Percentiles rank a stretch among this genome's conserved stretches.
phyloP scores from a whole-genome alignment of 192 early-diverging fungal genomes.

The Coemansia sp. region DNA sequence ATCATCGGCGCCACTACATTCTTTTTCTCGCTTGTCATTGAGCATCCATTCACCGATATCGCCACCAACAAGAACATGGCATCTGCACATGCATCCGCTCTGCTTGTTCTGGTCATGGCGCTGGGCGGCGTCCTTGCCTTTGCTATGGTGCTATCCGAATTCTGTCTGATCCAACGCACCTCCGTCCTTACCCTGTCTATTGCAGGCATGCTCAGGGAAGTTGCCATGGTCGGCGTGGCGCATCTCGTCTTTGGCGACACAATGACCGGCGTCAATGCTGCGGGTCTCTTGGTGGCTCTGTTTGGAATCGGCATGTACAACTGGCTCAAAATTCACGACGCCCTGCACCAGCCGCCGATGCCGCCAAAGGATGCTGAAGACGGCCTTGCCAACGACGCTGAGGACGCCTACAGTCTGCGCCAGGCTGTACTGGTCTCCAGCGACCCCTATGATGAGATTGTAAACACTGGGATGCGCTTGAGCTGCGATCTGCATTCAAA shows the following conservation, averaged over 20 bases:
- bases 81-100: slow-evolving; percentile 8
- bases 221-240: slow-evolving; percentile 75
- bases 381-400: background rate
- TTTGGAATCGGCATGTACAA: slow-evolving; percentile 79
- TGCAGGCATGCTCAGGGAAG: slow-evolving; percentile 85
- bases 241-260: slow-evolving; percentile 78
- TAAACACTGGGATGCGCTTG: slow-evolving; percentile 1
- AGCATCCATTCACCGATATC: slow-evolving; percentile 53
- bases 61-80: slow-evolving; percentile 35
- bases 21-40: slow-evolving; percentile 64
- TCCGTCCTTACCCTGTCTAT: slow-evolving; percentile 88
- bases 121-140: slow-evolving; percentile 85
- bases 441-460: slow-evolving; percentile 32
- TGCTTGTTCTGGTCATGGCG: slow-evolving; percentile 55
- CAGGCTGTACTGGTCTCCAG: slow-evolving; percentile 27
- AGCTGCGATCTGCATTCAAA: background rate
- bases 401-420: slow-evolving; percentile 16
- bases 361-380: background rate
- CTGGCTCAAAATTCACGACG: slow-evolving; percentile 63
- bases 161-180: slow-evolving; percentile 76
- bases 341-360: background rate
- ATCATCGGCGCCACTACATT: slow-evolving; percentile 70
- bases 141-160: slow-evolving; percentile 85
- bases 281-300: slow-evolving; percentile 79
- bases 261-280: slow-evolving; percentile 70